Conservation (phyloP, 2,329 filamentous ascomycete species). For the Epichloe amarillans region DNA sequence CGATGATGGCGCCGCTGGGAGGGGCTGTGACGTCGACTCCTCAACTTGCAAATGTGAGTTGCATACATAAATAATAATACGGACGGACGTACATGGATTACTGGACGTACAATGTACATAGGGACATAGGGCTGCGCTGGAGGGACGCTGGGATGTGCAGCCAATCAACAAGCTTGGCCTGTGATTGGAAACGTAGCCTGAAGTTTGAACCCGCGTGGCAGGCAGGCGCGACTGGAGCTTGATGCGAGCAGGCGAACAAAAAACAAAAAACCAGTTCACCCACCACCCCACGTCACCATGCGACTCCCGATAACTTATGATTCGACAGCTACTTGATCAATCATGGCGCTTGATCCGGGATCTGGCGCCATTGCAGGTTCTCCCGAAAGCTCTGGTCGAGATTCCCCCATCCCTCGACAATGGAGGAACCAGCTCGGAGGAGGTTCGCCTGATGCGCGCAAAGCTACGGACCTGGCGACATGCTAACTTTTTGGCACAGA, state of each 20-base stretch:
- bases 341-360: conserved; percentile 52
- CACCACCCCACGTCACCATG: conserved; percentile 4
- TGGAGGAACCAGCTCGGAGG: conserved; percentile 66
- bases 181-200: conserved; percentile 10
- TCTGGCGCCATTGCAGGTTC: conserved; percentile 48
- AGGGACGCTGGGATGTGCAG: not conserved
- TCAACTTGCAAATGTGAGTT: not conserved
- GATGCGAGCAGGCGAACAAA: not conserved
- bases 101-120: no score
- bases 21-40: not conserved
- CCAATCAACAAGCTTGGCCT: not conserved
- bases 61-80: no score
- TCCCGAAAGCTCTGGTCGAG: conserved; percentile 72
- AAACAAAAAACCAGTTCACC: not conserved
- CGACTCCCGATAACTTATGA: conserved; percentile 6
- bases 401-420: conserved; percentile 64
- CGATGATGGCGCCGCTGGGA: no score
- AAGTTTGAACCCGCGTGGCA: conserved; percentile 1
- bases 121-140: no score
- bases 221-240: not conserved
- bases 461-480: conserved; percentile 2
- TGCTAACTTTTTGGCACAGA: conserved; percentile 24
- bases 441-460: conserved; percentile 38
- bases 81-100: no score
- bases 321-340: conserved; percentile 12